Evolutionary conservation across 805 yeast genomes (phyloP), one percentile per base, ranked within the genome.

Genomic region (Ogataea pilisensis): DNA sequence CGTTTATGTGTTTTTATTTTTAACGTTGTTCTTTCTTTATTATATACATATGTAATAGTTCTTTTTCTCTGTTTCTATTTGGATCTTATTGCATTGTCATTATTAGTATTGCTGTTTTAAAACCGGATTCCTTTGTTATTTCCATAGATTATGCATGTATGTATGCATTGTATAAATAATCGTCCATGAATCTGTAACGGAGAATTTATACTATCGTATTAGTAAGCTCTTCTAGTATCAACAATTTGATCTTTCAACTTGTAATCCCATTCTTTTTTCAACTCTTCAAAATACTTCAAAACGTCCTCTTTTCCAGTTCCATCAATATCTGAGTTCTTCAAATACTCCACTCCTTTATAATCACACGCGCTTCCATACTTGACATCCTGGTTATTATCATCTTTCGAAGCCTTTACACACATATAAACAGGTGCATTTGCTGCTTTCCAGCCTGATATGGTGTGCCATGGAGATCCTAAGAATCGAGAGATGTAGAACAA

Each of bases 381-480:
- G 38, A 80, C 66, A 17, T 68, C 66, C 54, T 78, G 80, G 2
- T 31, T 31, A 35, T 58, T 58, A n/a, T 57, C 59, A 3, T 83
- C 73, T 40, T 75, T 72, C n/a, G n/a, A n/a, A 0, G 81, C 78
- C 28, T 69, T 45, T 5, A 70, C 55, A 2, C 85, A 80, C 7
- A 81, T 85, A 62, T 75, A 80, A 2, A 87, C 71, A 1, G 93
- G 87, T 2, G 98, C 87, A 57, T 85, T 84, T 8, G 98, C 95
- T 12, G 95, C 97, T 11, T 71, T 80, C 63, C 89, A 87, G 2
- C 98, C 96, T 24, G 82, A 74, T 32, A 93, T 85, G 53, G 85
- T 86, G 60, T 91, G 96, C 81, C 91, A 85, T 13, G 84, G 83
- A 5, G 95, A 83, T 2, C 99, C 99, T 22, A 79, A 57, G 49